Conservation (phyloP, 2,329 filamentous ascomycete genomes). For the Drechslerella stenobrocha region DNA sequence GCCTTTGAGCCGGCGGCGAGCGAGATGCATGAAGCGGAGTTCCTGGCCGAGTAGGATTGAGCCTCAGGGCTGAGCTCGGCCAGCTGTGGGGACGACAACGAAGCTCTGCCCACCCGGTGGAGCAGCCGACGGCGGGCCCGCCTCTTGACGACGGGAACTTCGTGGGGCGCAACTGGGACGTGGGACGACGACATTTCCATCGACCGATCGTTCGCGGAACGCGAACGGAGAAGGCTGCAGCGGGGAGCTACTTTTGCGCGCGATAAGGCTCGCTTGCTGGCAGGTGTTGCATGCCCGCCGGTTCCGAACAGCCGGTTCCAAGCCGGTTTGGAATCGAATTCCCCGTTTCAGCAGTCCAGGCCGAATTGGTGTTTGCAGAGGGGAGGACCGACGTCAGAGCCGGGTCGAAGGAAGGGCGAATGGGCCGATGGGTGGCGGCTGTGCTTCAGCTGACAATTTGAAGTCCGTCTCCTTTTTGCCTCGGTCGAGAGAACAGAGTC, state of each 20-base stretch:
- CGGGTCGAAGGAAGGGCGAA: no score
- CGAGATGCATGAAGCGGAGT: constrained; percentile 43
- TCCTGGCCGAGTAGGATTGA: constrained; percentile 31
- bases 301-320: background rate
- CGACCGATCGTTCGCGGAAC: background rate
- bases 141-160: constrained; percentile 36
- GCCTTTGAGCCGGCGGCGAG: constrained; percentile 22
- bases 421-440: no score
- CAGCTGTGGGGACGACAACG: constrained; percentile 44
- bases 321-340: background rate
- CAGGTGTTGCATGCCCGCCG: constrained; percentile 1
- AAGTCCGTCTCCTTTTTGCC: background rate
- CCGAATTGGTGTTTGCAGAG: no score
- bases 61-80: constrained; percentile 27
- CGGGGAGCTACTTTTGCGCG: background rate
- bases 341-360: background rate
- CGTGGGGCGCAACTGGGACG: constrained; percentile 17
- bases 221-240: background rate
- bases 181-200: constrained; percentile 5
- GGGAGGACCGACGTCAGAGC: no score
- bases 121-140: constrained; percentile 33
- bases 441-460: no score
- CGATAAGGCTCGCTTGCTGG: background rate
- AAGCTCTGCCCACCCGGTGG: constrained; percentile 33
- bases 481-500: background rate